These are phyloP conservation scores for Novymonas esmeraldas DNA, from an alignment of 208 protist genomes.

Conservation along the genomic window DNA sequence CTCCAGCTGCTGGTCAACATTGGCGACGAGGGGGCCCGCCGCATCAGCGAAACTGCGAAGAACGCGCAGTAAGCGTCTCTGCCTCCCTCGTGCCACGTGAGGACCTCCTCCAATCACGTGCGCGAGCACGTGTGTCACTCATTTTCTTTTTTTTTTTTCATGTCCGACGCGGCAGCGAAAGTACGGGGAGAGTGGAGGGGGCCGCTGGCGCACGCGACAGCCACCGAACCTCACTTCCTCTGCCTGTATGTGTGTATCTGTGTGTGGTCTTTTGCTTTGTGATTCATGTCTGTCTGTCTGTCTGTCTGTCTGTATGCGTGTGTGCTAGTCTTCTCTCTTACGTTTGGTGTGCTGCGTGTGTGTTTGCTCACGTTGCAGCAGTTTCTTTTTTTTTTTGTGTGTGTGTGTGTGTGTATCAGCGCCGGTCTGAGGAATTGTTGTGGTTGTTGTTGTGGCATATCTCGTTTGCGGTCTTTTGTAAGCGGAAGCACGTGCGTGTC, in stretches of 20 bases:
- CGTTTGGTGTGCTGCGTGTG: neutral
- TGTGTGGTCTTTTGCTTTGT: too few relatives aligned
- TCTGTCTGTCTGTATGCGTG: neutral
- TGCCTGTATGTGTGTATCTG: too few relatives aligned
- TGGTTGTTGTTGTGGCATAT: neutral
- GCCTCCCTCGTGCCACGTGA: too few relatives aligned
- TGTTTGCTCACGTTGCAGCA: neutral
- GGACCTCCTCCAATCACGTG: too few relatives aligned
- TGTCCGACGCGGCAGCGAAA: too few relatives aligned
- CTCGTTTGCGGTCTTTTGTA: neutral
- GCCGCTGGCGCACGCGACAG: too few relatives aligned
- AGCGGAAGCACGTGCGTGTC: neutral
- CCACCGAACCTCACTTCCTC: too few relatives aligned
- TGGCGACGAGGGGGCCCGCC: conserved; percentile 69
- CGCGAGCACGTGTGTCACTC: too few relatives aligned
- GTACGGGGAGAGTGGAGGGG: too few relatives aligned
- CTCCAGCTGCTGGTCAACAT: conserved; percentile 87
- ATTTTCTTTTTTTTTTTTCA: too few relatives aligned
- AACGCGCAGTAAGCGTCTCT: conserved; percentile 4
- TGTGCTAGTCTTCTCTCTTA: neutral
- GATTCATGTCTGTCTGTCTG: too few relatives aligned
- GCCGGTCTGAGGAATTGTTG: conserved; percentile 2
- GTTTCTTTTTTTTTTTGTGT: conserved; percentile 3
- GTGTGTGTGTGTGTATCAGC: conserved; percentile 3
- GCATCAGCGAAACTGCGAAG: conserved; percentile 40